Percentiles rank a stretch among this genome's conserved stretches.
Evolutionary conservation across 1,284 basidiomycete species (phyloP).

Genomic region (Ustilago shanxiensis): DNA sequence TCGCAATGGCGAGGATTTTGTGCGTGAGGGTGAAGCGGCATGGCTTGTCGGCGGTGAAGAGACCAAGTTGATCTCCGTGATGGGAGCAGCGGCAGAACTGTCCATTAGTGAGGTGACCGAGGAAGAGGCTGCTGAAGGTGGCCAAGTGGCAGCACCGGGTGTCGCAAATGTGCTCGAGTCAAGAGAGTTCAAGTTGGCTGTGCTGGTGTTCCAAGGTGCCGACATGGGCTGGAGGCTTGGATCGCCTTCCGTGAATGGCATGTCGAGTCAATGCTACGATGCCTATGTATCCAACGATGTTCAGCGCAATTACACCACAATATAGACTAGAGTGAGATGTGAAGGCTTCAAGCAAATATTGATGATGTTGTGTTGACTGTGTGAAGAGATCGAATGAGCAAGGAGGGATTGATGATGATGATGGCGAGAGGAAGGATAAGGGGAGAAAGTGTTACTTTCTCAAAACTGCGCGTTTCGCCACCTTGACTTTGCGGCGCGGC

Average conservation of each 20-base stretch:
- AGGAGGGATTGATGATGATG: conserved; percentile 13
- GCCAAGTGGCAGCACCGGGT: conserved; percentile 26
- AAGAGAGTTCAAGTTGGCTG: neutral
- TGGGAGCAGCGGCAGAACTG: conserved; percentile 23
- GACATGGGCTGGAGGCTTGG: conserved; percentile 15
- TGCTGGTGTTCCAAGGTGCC: conserved; percentile 17
- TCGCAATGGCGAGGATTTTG: conserved; percentile 19
- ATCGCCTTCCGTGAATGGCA: conserved; percentile 23
- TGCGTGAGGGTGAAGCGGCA: conserved; percentile 20
- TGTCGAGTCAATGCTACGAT: conserved; percentile 2
- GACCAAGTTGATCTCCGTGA: conserved; percentile 34
- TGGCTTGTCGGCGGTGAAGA: conserved; percentile 39
- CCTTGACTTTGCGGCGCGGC: conserved; percentile 13
- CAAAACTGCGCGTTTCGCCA: conserved; percentile 32
- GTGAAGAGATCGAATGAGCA: neutral
- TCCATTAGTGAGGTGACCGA: conserved; percentile 21
- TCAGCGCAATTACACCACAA: no score
- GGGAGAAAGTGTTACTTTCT: conserved; percentile 42
- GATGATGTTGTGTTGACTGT: no score
- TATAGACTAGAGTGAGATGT: no score
- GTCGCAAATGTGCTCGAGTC: neutral
- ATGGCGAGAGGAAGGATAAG: conserved; percentile 6
- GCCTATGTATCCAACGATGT: neutral
- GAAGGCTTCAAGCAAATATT: no score
- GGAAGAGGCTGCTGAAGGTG: conserved; percentile 28